Evolutionary conservation across 2,329 filamentous ascomycete genomes (phyloP).

Genomic region (Penicillium sp.): DNA sequence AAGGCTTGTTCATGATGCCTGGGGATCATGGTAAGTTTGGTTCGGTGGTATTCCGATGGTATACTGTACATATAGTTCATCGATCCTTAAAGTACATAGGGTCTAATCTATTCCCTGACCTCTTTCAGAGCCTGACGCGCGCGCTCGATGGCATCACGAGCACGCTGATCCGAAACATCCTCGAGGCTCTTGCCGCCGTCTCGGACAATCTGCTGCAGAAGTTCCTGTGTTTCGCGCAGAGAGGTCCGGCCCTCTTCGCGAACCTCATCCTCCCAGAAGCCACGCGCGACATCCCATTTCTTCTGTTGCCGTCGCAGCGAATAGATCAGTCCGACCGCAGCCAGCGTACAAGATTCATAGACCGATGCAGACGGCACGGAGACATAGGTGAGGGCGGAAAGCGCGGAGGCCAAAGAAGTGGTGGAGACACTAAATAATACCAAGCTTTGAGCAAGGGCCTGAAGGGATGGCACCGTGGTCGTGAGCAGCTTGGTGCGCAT

Average conservation of each 20-base stretch:
- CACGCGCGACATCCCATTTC: constrained; percentile 52
- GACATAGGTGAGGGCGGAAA: constrained; percentile 52
- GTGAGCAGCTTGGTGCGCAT: constrained; percentile 61
- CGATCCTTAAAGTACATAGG: too few species aligned
- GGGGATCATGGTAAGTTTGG: too few species aligned
- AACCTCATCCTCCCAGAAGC: constrained; percentile 48
- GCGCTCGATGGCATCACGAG: constrained; percentile 42
- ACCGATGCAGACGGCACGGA: constrained; percentile 48
- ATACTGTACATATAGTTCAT: too few species aligned
- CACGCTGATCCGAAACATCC: constrained; percentile 36
- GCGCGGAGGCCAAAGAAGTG: constrained; percentile 56
- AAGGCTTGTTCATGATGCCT: too few species aligned
- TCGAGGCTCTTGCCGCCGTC: constrained; percentile 38
- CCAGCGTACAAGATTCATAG: constrained; percentile 56
- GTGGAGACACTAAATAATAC: constrained; percentile 71
- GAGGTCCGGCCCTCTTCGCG: constrained; percentile 54
- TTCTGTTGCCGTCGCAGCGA: constrained; percentile 54
- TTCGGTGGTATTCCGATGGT: too few species aligned
- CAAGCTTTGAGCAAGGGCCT: constrained; percentile 66
- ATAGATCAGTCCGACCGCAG: constrained; percentile 54
- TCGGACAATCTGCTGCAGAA: constrained; percentile 44
- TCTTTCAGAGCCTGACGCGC: constrained; percentile 45
- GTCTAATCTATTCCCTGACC: too few species aligned
- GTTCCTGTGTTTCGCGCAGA: constrained; percentile 49
- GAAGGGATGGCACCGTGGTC: constrained; percentile 64